These are phyloP conservation scores for Nasturtium officinale DNA, from an alignment of 345 rosid genomes.

Conservation along the genomic window DNA sequence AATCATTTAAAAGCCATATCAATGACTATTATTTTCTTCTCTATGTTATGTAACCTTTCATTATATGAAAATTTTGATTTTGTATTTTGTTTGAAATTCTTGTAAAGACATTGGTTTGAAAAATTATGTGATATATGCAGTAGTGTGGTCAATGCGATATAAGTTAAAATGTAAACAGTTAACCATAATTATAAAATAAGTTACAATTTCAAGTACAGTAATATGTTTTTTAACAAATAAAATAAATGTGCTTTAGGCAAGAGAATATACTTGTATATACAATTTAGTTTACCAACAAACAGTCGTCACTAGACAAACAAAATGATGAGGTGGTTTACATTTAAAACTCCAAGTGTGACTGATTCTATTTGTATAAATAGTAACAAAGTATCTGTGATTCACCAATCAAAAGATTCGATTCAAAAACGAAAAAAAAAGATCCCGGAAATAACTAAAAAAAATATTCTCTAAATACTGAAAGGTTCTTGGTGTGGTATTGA, in stretches of 20 bases:
- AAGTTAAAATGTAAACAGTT: background rate
- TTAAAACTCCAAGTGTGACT: background rate
- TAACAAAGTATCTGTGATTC: slow-evolving; percentile 19
- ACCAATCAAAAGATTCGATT: slow-evolving; percentile 24
- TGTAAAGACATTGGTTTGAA: background rate
- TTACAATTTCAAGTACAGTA: background rate
- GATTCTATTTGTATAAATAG: background rate
- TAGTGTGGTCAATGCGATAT: background rate
- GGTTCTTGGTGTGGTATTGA: slow-evolving; percentile 22
- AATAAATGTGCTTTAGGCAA: background rate
- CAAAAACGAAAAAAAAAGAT: background rate
- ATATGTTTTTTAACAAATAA: background rate
- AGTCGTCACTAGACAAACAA: background rate
- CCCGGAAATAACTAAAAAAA: background rate
- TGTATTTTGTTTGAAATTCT: background rate
- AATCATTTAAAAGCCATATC: slow-evolving; percentile 19
- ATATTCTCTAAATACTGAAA: background rate
- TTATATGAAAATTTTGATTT: background rate
- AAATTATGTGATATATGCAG: background rate
- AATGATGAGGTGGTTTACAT: slow-evolving; percentile 4
- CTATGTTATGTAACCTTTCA: background rate
- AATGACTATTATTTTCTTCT: slow-evolving; percentile 1
- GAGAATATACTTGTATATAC: background rate
- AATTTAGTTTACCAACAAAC: background rate
- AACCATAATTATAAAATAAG: background rate